Base-by-base conservation (phyloP, 441 rosid genomes). In the Euphorbia schlechtendalii region DNA sequence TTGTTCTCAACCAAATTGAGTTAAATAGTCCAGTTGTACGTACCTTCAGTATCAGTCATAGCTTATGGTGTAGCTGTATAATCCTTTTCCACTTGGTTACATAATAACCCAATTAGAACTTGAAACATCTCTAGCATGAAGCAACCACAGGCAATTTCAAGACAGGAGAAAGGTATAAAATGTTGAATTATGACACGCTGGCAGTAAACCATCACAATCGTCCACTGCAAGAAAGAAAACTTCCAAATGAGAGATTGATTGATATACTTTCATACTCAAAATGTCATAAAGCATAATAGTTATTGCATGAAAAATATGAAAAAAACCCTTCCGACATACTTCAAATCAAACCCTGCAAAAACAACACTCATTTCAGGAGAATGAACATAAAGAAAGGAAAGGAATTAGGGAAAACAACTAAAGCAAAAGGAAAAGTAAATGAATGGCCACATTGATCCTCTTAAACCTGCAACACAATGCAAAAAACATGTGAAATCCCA, bases 311-410 rank as follows among this genome's bases (percentile, higher is more conserved):
- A 62, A 25, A 62, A 71, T 43, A 59, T 27, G 27, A n/a, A n/a
- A 80, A 80, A 81, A 72, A 77, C 81, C 80, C 85, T 84, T 74
- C 68, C 80, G 83, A 79, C 75, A 80, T 69, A 80, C 79, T 78
- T 81, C 71, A 72, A 75, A 53, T 81, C 71, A 72, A 76, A 53
- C 76, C 94, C 95, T 87, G 91, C 95, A 92, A 86, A 89, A 86
- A 73, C 68, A 83, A 68, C 75, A 83, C 67, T 73, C 34, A 77
- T 59, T 66, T 80, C 77, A 82, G 81, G 74, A 75, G 63, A 73
- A 77, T 65, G 60, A 65, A 69, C 67, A 57, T 52, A 68, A 5
- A 11, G 1, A 59, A 10, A 57, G 30, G 40, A 69, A 82, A 72
- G 80, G 20, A 58, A 3, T 32, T n/a, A 75, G 22, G 64, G 51